Evolutionary conservation across 768 basidiomycete genomes (phyloP), one percentile per base, ranked within the genome.

Genomic region (Naganishia onofrii): DNA sequence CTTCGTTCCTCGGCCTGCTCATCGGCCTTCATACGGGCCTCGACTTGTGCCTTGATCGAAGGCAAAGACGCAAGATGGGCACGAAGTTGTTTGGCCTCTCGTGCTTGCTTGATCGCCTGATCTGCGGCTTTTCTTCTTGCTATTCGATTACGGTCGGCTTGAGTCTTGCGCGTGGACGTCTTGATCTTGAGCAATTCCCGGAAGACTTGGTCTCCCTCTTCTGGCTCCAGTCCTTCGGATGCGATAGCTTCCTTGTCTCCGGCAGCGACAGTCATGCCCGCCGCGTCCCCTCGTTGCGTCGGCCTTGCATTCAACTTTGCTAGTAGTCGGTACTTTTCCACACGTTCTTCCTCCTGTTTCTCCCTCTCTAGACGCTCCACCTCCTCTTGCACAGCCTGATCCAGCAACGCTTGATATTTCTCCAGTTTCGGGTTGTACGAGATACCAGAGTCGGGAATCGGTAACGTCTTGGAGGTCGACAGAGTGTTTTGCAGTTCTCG

Each of bases 401-500:
- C 81, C 26, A 97, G 77, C 5, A 95, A 85, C 58, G 87, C 86
- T 60, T 86, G 85, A 74, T 95, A 90, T 0, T 88, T 87, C 3
- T 86, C 84, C 0, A 85, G 86, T 0, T 88, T 87, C 0, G 93
- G 93, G 77, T 96, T 96, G 78, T 97, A 97, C 21, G 92, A 93
- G 3, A 89, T 86, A 23, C 93, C 93, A 36, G 87, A 87, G 73
- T 91, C 90, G 0, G 93, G 93, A 3, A 87, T 57, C 15, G 71
- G 71, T 19, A 72, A 23, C 26, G 71, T 21, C 44, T 72, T 69
- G 32, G 42, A 34, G 3, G 60, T 19, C n/a, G 71, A 32, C 13
- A 56, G 58, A 13, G 46, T 23, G 21, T 72, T 58, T 31, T 72
- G 73, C 29, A 74, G 68, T 29, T 76, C 74, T 23, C 79, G 68